Conservation (phyloP, 1,139 yeast species). For the Zygoascus sp. region DNA sequence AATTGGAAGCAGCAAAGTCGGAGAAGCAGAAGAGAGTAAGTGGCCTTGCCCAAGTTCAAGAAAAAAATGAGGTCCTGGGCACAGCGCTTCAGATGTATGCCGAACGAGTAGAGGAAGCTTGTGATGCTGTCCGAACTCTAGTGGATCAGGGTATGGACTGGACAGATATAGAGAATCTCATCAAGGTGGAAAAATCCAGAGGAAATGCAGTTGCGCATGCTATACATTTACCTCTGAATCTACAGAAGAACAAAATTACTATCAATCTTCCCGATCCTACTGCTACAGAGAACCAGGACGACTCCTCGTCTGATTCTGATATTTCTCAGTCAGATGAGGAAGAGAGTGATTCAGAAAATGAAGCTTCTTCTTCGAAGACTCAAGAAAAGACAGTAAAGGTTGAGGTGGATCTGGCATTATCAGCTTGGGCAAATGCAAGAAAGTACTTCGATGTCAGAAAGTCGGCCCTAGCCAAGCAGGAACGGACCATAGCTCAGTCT, state of each 20-base stretch:
- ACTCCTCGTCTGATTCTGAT: slow-evolving; percentile 34
- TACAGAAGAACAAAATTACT: slow-evolving; percentile 64
- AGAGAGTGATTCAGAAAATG: slow-evolving; percentile 37
- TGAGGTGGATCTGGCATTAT: slow-evolving; percentile 59
- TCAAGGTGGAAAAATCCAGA: slow-evolving; percentile 62
- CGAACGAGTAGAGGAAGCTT: slow-evolving; percentile 67
- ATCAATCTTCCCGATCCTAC: slow-evolving; percentile 52
- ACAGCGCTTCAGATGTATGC: slow-evolving; percentile 68
- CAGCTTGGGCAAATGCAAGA: slow-evolving; percentile 92
- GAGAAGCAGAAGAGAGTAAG: slow-evolving; percentile 73
- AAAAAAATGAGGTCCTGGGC: slow-evolving; percentile 62
- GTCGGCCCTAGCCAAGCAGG: slow-evolving; percentile 71
- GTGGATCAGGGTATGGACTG: slow-evolving; percentile 91
- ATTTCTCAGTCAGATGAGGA: slow-evolving; percentile 30
- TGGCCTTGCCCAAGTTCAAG: slow-evolving; percentile 61
- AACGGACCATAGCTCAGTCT: slow-evolving; percentile 75
- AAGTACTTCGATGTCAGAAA: slow-evolving; percentile 76
- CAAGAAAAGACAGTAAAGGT: slow-evolving; percentile 43
- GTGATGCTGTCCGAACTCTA: slow-evolving; percentile 57
- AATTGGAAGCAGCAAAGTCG: slow-evolving; percentile 66
- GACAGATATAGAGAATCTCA: slow-evolving; percentile 77
- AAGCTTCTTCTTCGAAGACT: slow-evolving; percentile 16
- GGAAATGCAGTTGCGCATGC: slow-evolving; percentile 60
- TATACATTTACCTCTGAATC: slow-evolving; percentile 65
- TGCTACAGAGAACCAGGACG: slow-evolving; percentile 34